Conservation (phyloP, 768 basidiomycete species). For the Suillus tomentosus region DNA sequence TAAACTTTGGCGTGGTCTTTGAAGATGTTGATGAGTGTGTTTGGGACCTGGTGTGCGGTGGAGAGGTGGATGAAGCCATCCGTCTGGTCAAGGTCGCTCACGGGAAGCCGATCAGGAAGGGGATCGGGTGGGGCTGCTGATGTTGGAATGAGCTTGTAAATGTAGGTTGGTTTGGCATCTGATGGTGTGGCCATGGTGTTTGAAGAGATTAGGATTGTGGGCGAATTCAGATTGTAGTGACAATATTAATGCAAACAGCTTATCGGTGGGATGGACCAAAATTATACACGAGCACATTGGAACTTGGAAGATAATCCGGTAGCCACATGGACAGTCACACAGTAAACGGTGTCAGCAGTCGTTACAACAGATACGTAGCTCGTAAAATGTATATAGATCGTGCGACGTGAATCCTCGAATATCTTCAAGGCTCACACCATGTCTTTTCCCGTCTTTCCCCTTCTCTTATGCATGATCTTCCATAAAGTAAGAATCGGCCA, state of each 20-base stretch:
- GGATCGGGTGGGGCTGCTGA: conserved; percentile 40
- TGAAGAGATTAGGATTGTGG: background rate
- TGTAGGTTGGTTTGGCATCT: conserved; percentile 43
- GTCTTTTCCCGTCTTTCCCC: background rate
- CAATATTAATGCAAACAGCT: background rate
- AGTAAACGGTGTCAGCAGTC: background rate
- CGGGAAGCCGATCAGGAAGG: conserved; percentile 48
- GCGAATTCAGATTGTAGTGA: background rate
- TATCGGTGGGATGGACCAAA: background rate
- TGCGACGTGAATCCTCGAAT: background rate
- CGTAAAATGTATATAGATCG: background rate
- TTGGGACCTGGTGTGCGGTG: conserved; percentile 49
- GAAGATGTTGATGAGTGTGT: conserved; percentile 56
- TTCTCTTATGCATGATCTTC: background rate
- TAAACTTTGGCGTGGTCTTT: conserved; percentile 38
- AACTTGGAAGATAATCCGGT: background rate
- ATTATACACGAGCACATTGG: background rate
- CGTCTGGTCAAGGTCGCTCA: conserved; percentile 48
- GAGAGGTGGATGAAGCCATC: conserved; percentile 60
- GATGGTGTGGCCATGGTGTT: conserved; percentile 13
- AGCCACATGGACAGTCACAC: background rate
- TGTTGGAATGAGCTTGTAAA: conserved; percentile 62
- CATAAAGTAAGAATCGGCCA: conserved; percentile 25
- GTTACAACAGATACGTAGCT: background rate
- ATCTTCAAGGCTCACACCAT: background rate